Percentiles rank a stretch among this genome's conserved stretches.
These are phyloP conservation scores for Pachyrhizus erosus DNA, from an alignment of 306 rosid genomes.

Conservation along the genomic window DNA sequence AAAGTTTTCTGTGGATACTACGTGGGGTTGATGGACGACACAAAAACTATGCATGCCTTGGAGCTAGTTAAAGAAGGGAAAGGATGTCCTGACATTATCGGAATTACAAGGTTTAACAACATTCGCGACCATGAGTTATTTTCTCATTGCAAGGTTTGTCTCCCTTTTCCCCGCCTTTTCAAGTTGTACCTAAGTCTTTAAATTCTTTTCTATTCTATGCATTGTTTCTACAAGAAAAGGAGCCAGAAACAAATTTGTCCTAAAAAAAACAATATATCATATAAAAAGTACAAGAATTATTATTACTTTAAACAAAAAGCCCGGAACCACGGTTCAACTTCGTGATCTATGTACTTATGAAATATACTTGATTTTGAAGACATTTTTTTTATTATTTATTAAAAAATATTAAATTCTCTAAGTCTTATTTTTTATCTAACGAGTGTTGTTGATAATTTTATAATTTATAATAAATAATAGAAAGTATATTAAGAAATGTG, in stretches of 20 bases:
- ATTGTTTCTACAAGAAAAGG: not conserved
- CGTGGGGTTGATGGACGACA: conserved; percentile 71
- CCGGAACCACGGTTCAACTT: not conserved
- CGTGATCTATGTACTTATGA: not conserved
- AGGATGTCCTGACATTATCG: conserved; percentile 55
- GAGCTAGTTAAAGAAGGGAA: conserved; percentile 46
- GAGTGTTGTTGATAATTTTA: too few species aligned
- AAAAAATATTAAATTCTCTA: too few species aligned
- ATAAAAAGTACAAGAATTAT: not conserved
- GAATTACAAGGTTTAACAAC: conserved; percentile 49
- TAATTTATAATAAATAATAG: too few species aligned
- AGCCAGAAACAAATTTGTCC: not conserved
- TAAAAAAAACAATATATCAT: not conserved
- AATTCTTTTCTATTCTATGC: not conserved
- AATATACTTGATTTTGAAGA: not conserved
- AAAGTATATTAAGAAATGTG: too few species aligned
- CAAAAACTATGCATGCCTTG: conserved; percentile 26
- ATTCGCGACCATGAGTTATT: conserved; percentile 48
- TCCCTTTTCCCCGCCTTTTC: not conserved
- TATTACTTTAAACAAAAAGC: not conserved
- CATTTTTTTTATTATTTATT: not conserved
- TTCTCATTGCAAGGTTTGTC: conserved; percentile 69
- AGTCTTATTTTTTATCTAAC: too few species aligned
- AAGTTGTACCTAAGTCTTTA: not conserved
- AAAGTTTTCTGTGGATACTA: conserved; percentile 74